phyloP scores from a whole-genome alignment of 257 asterid species.

The Solanum lycopersicoides region DNA sequence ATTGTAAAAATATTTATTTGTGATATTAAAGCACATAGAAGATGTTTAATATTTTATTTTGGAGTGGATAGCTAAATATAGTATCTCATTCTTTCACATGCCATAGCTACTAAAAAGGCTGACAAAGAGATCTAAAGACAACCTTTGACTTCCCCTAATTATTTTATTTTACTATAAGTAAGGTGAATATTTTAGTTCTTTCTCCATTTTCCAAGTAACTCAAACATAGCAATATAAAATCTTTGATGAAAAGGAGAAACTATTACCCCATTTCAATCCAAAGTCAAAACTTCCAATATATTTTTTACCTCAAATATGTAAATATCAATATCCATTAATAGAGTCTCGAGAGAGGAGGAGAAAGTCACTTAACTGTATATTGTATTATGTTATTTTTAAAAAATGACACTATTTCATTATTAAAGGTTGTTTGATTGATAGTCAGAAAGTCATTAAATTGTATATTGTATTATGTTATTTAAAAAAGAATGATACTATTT shows the following conservation, averaged over 20 bases:
- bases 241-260: not conserved
- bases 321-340: too few relatives aligned
- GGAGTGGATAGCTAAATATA: not conserved
- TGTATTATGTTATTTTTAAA: too few relatives aligned
- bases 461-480: too few relatives aligned
- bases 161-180: not conserved
- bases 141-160: not conserved
- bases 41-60: not conserved
- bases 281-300: not conserved
- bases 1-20: not conserved
- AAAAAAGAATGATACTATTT: too few relatives aligned
- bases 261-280: not conserved
- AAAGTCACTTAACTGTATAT: too few relatives aligned
- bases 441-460: too few relatives aligned
- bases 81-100: conserved; percentile 1
- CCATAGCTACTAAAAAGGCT: not conserved
- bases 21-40: not conserved
- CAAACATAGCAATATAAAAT: not conserved
- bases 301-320: not conserved
- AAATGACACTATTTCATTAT: too few relatives aligned
- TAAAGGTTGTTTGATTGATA: not conserved
- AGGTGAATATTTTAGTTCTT: not conserved
- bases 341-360: not conserved
- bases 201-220: not conserved
- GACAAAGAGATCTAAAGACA: not conserved